Base-by-base conservation (phyloP, 1,284 basidiomycete species). In the Ganoderma lucidum region DNA sequence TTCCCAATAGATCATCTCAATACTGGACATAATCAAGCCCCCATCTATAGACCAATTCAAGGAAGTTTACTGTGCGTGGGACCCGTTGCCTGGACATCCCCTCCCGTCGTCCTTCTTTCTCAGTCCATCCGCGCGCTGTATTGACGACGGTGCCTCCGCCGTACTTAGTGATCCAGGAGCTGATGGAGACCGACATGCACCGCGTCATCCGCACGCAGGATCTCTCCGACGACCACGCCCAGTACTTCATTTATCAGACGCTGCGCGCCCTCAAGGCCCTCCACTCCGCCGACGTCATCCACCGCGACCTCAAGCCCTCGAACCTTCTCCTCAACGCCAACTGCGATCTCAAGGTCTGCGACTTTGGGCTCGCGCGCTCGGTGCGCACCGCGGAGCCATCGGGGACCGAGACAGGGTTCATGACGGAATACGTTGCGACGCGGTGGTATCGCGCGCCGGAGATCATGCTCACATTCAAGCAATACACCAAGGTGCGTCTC, bases 391-490 rank as follows among this genome's bases (percentile, higher is more conserved):
- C 93, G 10, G 90, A 94, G 76, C 93, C 94, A 0, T 92, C 91
- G 35, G 93, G 93, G 42, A 95, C 92, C 5, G 93, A 93, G 77
- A 93, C 91, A 0, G 95, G 95, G 0, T 96, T 96, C 83, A 96
- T 97, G 95, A 97, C 95, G 0, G 93, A 95, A 90, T 97, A 97
- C 78, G 96, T 98, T 60, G 96, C 96, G 3, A 98, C 96, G 14
- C 85, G 93, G 72, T 95, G 93, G 96, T 97, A 97, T 78, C 90
- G 96, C 55, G 96, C 96, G 0, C 96, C 96, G 1, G 96, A 97
- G 80, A 96, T 97, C 82, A 97, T 98, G 96, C 86, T 98, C 69
- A 97, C 96, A 3, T 97, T 98, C 85, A 96, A 96, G 79, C 94
- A 96, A 81, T 98, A 98, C 83, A 96, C 95, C 67, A 96, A 96